phyloP scores from a whole-genome alignment of 2,329 filamentous ascomycete genomes.

The Botryotinia convoluta region DNA sequence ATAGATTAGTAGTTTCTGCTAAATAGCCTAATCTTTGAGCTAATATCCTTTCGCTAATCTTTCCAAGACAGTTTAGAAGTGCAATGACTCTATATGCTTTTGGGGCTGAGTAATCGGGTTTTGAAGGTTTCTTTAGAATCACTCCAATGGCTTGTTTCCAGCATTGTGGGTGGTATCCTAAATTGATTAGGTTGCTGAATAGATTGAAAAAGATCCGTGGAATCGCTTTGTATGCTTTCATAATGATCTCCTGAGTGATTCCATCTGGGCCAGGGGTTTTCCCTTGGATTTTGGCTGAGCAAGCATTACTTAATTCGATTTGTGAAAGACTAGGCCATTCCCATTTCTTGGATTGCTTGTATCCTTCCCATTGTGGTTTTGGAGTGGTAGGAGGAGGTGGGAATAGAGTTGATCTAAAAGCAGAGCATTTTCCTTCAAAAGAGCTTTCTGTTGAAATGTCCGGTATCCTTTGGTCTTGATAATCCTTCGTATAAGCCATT shows the following conservation, averaged over 20 bases:
- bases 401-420: no score
- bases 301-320: neutral
- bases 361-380: no score
- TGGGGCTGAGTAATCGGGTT: neutral
- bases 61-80: neutral
- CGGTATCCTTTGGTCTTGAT: no score
- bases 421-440: no score
- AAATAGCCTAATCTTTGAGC: constrained; percentile 17
- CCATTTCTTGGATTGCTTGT: no score
- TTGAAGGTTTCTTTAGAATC: neutral
- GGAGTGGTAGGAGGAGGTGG: no score
- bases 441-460: no score
- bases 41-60: constrained; percentile 12
- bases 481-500: no score
- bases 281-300: neutral
- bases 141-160: neutral
- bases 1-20: constrained; percentile 14
- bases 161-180: neutral
- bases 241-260: neutral
- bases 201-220: neutral
- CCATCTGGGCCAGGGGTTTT: neutral
- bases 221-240: neutral
- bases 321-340: no score
- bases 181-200: neutral
- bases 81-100: neutral